Conservation (phyloP, 768 basidiomycete genomes). For the Lentinus tigrinus region DNA sequence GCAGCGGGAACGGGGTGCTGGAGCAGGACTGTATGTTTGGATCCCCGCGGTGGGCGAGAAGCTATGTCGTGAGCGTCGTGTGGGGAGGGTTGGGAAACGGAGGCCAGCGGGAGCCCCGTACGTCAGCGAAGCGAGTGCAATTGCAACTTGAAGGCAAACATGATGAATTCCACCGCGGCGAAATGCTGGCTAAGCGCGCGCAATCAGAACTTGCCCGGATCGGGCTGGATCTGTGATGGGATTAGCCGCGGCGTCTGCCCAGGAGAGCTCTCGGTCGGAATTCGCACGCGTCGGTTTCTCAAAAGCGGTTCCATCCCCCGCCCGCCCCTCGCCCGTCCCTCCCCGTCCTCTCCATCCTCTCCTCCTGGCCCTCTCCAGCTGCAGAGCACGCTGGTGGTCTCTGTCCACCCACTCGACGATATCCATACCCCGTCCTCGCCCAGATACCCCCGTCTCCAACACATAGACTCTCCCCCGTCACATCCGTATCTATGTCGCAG, state of each 20-base stretch:
- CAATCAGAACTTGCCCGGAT: conserved; percentile 5
- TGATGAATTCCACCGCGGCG: neutral
- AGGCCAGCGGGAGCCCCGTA: too few relatives aligned
- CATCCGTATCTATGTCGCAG: conserved; percentile 24
- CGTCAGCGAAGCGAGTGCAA: neutral
- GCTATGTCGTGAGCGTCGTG: neutral
- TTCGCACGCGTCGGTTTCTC: conserved; percentile 4
- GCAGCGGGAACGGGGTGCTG: neutral
- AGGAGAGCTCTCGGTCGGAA: neutral
- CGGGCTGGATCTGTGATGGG: conserved; percentile 11
- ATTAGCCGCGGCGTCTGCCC: conserved; percentile 11
- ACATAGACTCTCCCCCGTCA: conserved; percentile 8
- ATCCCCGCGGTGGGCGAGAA: neutral
- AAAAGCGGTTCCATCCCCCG: conserved; percentile 17
- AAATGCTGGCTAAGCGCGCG: neutral
- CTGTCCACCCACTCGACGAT: neutral
- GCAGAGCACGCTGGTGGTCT: conserved; percentile 25
- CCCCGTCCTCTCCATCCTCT: conserved; percentile 1
- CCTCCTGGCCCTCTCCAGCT: conserved; percentile 18
- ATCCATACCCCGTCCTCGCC: conserved; percentile 9
- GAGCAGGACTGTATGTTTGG: too few relatives aligned
- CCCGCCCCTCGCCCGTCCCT: conserved; percentile 2
- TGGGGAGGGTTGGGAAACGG: too few relatives aligned
- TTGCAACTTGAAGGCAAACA: neutral
- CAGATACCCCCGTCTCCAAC: conserved; percentile 20